Conservation (phyloP, 306 rosid species). For the Corylus heterophylla region DNA sequence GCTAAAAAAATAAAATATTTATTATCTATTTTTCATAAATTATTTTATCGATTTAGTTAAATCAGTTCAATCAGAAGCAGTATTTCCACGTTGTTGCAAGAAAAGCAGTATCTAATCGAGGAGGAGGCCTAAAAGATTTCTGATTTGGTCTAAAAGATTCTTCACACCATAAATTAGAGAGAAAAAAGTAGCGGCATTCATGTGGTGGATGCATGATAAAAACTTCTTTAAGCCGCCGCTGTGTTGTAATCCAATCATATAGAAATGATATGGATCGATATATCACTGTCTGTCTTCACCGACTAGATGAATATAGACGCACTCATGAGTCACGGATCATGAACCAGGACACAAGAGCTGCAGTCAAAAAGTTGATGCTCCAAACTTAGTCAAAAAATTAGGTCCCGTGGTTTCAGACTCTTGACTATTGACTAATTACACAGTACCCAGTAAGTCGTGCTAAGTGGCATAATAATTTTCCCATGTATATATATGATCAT, state of each 20-base stretch:
- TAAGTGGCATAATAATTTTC: slow-evolving; percentile 18
- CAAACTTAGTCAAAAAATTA: not conserved
- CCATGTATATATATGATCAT: not conserved
- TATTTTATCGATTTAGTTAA: too few species aligned
- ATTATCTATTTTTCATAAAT: too few species aligned
- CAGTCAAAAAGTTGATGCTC: not conserved
- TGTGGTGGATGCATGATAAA: not conserved
- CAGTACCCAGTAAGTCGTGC: not conserved
- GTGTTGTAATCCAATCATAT: not conserved
- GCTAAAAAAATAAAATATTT: too few species aligned
- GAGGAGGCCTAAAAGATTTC: slow-evolving; percentile 12
- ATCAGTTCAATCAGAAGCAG: slow-evolving; percentile 25
- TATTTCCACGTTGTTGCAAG: slow-evolving; percentile 18
- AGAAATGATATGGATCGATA: not conserved
- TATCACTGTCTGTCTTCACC: not conserved
- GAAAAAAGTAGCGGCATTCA: slow-evolving; percentile 19
- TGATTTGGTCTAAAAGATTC: slow-evolving; percentile 13
- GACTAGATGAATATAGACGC: not conserved
- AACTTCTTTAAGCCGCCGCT: not conserved
- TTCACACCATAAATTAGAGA: slow-evolving; percentile 32
- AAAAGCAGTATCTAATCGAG: slow-evolving; percentile 19
- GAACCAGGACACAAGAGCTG: not conserved
- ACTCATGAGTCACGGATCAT: not conserved
- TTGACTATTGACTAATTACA: not conserved
- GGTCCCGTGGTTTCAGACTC: slow-evolving; percentile 7